Evolutionary conservation across 768 basidiomycete species (phyloP), one percentile per base, ranked within the genome.

Genomic region (Termitomyces sp.): DNA sequence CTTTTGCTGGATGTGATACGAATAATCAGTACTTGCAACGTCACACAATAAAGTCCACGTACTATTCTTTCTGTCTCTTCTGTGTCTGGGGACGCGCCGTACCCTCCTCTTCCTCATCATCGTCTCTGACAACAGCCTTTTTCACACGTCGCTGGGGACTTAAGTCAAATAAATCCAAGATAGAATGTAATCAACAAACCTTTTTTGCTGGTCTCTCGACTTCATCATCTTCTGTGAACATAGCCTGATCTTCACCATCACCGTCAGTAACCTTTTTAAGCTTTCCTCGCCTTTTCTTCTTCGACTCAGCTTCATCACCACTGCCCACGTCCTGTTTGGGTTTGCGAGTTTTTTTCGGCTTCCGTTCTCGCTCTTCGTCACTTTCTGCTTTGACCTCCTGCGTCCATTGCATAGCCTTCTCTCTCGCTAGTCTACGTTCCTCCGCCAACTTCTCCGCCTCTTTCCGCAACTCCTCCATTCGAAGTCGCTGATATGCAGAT

Each of bases 11-110:
- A 54, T 38, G 16, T 11, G 48, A 58, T 20, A 36, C 42, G 29
- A 54, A 38, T 44, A 27, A 33, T 62, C 20, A 60, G 56, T 41
- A 59, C 10, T 40, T 47, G 33, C 42, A 25, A 40, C 27, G 36
- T 10, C 38, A 35, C n/a, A n/a, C 32, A 39, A 38, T n/a, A 39
- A 13, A 15, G 23, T 9, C 27, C 9, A 77, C 86, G 62, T 58
- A 89, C 88, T 82, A 87, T 68, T 88, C 85, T 67, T 89, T 91
- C 74, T 88, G 86, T 68, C 88, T 91, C 74, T 87, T 90, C 32
- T 85, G 81, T 9, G 84, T 83, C 20, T 56, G 48, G 11, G 43
- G 49, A 29, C 39, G 46, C 16, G 40, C 15, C 10, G 41, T 76
- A n/a, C 73, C 73, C 1, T 73, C 65, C 38, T 79, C 76, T 25